A percentile compares a stretch with the other conserved stretches of the same genome.
Evolutionary conservation across 768 basidiomycete genomes (phyloP).

Genomic region (Tulasnella sp.): DNA sequence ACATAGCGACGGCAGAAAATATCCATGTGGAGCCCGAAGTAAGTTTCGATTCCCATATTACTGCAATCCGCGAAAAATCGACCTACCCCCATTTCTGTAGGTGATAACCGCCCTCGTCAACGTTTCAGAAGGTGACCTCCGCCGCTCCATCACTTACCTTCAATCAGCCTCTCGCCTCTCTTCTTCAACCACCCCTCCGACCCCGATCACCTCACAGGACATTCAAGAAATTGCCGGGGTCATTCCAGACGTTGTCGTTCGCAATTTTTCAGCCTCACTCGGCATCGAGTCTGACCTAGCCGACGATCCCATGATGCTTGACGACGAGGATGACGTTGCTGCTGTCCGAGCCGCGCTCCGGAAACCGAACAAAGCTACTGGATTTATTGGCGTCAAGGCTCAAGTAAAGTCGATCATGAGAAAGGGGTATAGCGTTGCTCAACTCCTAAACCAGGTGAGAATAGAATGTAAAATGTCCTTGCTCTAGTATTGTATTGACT

Average conservation of each 20-base stretch:
- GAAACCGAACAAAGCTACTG: constrained; percentile 26
- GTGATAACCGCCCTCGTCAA: constrained; percentile 65
- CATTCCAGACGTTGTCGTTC: constrained; percentile 65
- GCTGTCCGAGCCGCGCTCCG: background rate
- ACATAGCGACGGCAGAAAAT: constrained; percentile 70
- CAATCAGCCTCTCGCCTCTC: constrained; percentile 91
- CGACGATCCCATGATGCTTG: constrained; percentile 43
- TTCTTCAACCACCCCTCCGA: constrained; percentile 52
- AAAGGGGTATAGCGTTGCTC: constrained; percentile 87
- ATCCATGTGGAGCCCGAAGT: constrained; percentile 40
- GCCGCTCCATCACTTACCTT: constrained; percentile 93
- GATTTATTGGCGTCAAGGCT: constrained; percentile 51
- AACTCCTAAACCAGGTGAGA: constrained; percentile 75
- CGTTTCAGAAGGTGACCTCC: constrained; percentile 82
- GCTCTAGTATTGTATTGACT: background rate
- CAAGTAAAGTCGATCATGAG: constrained; percentile 69
- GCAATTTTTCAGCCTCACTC: constrained; percentile 53
- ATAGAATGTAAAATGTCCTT: background rate
- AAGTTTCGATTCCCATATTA: background rate
- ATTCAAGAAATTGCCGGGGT: constrained; percentile 97
- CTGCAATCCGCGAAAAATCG: background rate
- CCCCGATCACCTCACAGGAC: constrained; percentile 59
- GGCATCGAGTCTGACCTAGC: constrained; percentile 50
- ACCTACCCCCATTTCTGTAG: background rate
- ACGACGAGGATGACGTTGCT: constrained; percentile 21